Evolutionary conservation across 805 yeast species (phyloP).

Genomic region (Spencermartinsiella europaea): DNA sequence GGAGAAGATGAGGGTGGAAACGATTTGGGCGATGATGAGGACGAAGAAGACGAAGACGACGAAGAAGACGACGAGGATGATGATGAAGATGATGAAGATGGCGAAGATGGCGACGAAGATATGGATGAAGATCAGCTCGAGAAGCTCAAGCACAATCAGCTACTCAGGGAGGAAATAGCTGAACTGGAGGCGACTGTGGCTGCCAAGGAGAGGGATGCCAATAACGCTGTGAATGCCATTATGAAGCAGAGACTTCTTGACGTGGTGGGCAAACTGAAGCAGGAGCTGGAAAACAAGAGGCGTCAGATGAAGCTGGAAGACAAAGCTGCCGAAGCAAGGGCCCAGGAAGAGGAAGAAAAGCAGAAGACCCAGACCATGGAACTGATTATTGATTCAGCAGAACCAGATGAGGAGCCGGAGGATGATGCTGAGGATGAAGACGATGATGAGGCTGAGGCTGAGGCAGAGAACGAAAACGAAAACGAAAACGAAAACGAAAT

Average conservation of each 20-base stretch:
- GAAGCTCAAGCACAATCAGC: constrained; percentile 58
- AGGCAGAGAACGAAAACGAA: constrained; percentile 2
- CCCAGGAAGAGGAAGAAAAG: constrained; percentile 30
- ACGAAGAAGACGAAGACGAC: constrained; percentile 45
- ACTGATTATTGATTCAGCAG: constrained; percentile 29
- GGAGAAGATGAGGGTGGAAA: constrained; percentile 33
- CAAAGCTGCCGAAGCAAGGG: constrained; percentile 14
- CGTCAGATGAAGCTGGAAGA: constrained; percentile 46
- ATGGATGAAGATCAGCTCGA: constrained; percentile 51
- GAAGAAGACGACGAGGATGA: constrained; percentile 54
- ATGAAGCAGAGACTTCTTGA: constrained; percentile 81
- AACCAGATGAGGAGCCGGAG: constrained; percentile 34
- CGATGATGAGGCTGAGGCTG: constrained; percentile 30
- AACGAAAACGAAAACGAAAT: not conserved
- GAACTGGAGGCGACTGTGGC: constrained; percentile 76
- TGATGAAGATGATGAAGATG: constrained; percentile 48
- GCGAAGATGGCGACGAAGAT: constrained; percentile 45
- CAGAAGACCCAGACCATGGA: constrained; percentile 19
- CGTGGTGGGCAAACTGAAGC: constrained; percentile 68
- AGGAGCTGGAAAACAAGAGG: constrained; percentile 76
- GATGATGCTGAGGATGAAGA: constrained; percentile 45
- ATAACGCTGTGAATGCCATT: constrained; percentile 72
- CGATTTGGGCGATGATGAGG: constrained; percentile 44
- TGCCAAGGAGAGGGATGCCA: constrained; percentile 67
- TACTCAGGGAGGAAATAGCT: constrained; percentile 75